Percentiles rank a stretch among this genome's conserved stretches.
Evolutionary conservation across 306 rosid genomes (phyloP).

Genomic region (Prunus dulcis): DNA sequence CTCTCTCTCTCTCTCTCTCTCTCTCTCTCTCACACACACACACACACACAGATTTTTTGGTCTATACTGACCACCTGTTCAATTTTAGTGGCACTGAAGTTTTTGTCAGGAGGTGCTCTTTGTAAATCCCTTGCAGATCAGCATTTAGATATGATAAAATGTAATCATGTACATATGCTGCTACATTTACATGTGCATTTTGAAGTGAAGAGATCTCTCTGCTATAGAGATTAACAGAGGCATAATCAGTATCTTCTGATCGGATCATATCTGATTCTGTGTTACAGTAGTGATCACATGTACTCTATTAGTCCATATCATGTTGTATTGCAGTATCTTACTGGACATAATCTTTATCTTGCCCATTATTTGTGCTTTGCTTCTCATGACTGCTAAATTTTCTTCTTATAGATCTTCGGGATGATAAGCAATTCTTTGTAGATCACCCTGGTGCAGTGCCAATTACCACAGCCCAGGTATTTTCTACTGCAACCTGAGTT

Average conservation of each 20-base stretch:
- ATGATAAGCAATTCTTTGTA: constrained; percentile 73
- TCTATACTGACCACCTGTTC: too few relatives aligned
- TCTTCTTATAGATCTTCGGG: constrained; percentile 76
- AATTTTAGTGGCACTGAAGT: neutral
- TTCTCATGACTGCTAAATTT: constrained; percentile 33
- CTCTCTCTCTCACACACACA: too few relatives aligned
- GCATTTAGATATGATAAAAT: neutral
- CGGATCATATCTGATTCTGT: neutral
- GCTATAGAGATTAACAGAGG: neutral
- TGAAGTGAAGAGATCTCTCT: neutral
- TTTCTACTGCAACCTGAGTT: constrained; percentile 11
- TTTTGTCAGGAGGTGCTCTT: neutral
- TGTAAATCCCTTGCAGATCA: neutral
- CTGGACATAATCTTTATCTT: neutral
- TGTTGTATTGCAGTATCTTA: constrained; percentile 4
- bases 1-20: neutral
- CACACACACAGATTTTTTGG: too few relatives aligned
- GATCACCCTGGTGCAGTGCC: constrained; percentile 92
- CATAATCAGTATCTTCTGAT: neutral
- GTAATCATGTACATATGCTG: neutral
- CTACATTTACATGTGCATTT: neutral
- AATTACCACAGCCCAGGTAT: constrained; percentile 85
- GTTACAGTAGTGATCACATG: neutral
- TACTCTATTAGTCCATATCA: neutral
- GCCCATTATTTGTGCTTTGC: neutral